Conservation (phyloP, 2,329 filamentous ascomycete genomes). For the Fusarium beomiforme region DNA sequence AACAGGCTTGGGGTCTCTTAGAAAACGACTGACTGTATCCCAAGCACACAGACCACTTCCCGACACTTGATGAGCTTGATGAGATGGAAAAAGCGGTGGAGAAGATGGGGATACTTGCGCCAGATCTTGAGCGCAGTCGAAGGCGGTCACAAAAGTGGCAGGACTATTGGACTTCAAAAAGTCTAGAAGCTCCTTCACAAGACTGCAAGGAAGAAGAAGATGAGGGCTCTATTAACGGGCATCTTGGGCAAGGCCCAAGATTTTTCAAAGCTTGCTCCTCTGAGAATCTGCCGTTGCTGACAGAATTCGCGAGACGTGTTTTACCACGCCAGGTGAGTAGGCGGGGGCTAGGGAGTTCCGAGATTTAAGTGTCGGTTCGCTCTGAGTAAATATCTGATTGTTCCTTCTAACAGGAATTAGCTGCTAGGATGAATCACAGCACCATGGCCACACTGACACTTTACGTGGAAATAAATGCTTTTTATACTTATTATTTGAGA, state of each 20-base stretch:
- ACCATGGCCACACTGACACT: not conserved
- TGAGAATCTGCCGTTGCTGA: not conserved
- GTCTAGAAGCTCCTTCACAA: not conserved
- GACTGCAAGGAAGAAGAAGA: not conserved
- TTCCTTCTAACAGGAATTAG: not conserved
- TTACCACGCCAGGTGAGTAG: no score
- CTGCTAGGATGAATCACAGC: not conserved
- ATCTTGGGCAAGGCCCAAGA: not conserved
- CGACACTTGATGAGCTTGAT: not conserved
- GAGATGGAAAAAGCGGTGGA: no score
- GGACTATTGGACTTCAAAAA: not conserved
- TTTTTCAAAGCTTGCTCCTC: not conserved
- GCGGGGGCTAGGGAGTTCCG: no score
- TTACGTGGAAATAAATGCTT: no score
- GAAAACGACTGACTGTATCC: not conserved
- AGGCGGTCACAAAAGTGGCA: not conserved
- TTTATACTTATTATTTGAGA: not conserved
- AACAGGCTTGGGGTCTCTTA: not conserved
- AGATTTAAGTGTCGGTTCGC: no score
- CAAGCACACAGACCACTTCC: not conserved
- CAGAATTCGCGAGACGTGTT: no score
- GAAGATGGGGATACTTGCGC: not conserved
- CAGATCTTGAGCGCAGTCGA: not conserved
- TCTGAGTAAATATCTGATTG: no score
- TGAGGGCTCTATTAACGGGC: not conserved